phyloP scores from a whole-genome alignment of 83 land plant species.

The Picea abies region DNA sequence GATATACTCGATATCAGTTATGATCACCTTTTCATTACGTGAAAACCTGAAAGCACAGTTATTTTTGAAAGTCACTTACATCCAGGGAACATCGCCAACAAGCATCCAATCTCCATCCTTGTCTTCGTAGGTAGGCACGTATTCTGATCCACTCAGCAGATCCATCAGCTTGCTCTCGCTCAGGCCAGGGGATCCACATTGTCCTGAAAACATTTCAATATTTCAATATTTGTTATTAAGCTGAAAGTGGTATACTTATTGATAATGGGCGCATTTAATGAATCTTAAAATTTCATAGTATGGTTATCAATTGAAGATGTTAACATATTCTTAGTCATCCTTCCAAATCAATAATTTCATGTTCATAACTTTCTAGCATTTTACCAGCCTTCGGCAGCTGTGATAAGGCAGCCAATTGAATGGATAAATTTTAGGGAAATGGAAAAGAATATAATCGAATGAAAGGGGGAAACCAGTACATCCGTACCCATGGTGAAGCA shows the following conservation, averaged over 20 bases:
- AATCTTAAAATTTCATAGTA: no score
- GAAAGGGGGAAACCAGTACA: no score
- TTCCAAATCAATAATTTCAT: no score
- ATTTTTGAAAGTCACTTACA: constrained; percentile 17
- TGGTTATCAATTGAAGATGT: no score
- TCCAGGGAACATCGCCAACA: constrained; percentile 61
- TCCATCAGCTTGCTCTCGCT: constrained; percentile 34
- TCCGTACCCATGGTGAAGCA: constrained; percentile 39
- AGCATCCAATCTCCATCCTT: constrained; percentile 63
- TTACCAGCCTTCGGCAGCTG: no score
- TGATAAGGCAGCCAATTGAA: no score
- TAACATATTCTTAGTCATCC: no score
- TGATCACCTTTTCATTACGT: neutral
- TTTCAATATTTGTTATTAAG: constrained; percentile 1
- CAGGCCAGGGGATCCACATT: constrained; percentile 8
- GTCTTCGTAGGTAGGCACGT: constrained; percentile 51
- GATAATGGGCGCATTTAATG: no score
- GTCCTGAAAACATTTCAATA: constrained; percentile 7
- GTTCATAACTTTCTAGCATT: no score
- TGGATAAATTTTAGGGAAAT: no score
- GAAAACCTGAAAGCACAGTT: neutral
- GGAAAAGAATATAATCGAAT: no score
- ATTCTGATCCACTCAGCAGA: constrained; percentile 42
- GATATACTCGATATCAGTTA: neutral
- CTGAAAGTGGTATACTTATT: no score